These are phyloP conservation scores for Penicillium rolfsii DNA, from an alignment of 2,329 filamentous ascomycete genomes.

Conservation along the genomic window DNA sequence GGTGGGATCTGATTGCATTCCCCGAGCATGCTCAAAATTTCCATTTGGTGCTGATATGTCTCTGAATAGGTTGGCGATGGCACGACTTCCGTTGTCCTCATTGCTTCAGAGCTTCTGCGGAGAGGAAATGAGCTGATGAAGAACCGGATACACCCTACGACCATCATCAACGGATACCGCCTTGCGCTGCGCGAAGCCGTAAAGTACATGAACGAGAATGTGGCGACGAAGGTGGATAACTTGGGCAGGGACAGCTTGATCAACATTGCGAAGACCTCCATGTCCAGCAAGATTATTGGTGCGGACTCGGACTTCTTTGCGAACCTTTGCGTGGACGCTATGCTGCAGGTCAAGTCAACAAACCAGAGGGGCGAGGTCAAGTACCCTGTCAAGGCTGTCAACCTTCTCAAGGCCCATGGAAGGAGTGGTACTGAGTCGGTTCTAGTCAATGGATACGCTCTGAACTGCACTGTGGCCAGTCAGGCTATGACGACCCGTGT, in stretches of 20 bases:
- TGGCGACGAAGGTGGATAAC: constrained; percentile 92
- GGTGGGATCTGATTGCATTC: constrained; percentile 35
- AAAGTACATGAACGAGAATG: constrained; percentile 98
- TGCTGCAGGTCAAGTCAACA: constrained; percentile 89
- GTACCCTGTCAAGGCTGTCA: constrained; percentile 98
- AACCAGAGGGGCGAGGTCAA: constrained; percentile 91
- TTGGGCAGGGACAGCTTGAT: constrained; percentile 87
- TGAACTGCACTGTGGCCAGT: constrained; percentile 98
- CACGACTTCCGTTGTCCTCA: constrained; percentile 95
- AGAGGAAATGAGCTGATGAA: constrained; percentile 98
- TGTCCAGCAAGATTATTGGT: constrained; percentile 99
- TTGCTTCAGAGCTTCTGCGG: constrained; percentile 90
- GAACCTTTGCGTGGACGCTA: constrained; percentile 95
- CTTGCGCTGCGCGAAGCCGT: constrained; percentile 93
- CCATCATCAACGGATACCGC: constrained; percentile 97
- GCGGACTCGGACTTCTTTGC: constrained; percentile 95
- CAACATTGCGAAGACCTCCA: constrained; percentile 96
- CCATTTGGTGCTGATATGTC: constrained; percentile 11
- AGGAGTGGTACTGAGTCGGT: constrained; percentile 88
- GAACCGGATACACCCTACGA: constrained; percentile 99
- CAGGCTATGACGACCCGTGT: constrained; percentile 96
- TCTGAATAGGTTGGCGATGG: constrained; percentile 79
- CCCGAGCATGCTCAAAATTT: constrained; percentile 7
- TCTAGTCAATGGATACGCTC: constrained; percentile 91
- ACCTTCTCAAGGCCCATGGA: constrained; percentile 96